Evolutionary conservation across 352 stramenopile genomes (phyloP).

Genomic region (Globisporangium polare): DNA sequence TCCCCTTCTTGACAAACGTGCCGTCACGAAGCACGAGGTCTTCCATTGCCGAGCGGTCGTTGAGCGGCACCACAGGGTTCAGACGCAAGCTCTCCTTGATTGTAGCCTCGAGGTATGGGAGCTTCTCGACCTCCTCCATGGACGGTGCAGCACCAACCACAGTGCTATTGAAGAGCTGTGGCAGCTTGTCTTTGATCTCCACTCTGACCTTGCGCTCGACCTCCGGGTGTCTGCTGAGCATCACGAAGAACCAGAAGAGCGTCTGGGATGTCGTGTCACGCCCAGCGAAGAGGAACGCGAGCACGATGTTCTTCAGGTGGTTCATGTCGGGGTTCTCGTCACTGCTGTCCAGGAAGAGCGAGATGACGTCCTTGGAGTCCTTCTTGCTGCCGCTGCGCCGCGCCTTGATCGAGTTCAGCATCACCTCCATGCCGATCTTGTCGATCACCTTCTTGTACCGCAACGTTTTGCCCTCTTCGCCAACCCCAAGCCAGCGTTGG

Average conservation of each 20-base stretch:
- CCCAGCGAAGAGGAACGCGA: conserved; percentile 82
- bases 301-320: conserved; percentile 66
- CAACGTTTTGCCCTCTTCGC: conserved; percentile 30
- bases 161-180: background rate
- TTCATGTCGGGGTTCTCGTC: conserved; percentile 11
- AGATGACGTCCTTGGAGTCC: conserved; percentile 33
- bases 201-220: conserved; percentile 41
- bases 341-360: conserved; percentile 40
- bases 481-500: conserved; percentile 28
- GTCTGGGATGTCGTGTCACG: conserved; percentile 73
- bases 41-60: conserved; percentile 21
- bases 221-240: conserved; percentile 41
- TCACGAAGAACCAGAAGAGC: conserved; percentile 72
- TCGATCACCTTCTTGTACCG: conserved; percentile 41
- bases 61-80: conserved; percentile 56
- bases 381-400: conserved; percentile 6
- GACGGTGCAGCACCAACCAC: conserved; percentile 16
- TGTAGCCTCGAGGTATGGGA: conserved; percentile 43
- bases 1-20: conserved; percentile 25
- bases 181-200: conserved; percentile 35
- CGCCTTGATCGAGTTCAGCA: conserved; percentile 27
- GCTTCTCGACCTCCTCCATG: conserved; percentile 40
- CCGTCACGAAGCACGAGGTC: conserved; percentile 39
- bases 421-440: conserved; percentile 41
- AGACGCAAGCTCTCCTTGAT: conserved; percentile 64